Base-by-base conservation (phyloP, 805 yeast species). In the Cyberlindnera petersonii region DNA sequence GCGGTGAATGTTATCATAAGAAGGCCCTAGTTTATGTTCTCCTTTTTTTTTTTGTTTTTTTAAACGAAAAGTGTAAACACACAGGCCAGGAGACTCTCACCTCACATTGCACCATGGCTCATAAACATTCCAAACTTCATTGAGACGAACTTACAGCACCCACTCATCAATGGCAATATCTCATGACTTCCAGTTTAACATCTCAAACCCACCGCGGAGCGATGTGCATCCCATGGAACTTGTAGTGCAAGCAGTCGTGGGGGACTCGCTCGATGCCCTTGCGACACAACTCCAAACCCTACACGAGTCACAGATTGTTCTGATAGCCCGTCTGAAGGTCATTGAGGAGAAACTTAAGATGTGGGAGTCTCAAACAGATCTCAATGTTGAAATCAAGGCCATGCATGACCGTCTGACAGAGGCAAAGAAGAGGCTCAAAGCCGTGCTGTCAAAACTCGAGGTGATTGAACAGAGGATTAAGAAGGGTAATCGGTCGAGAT, bases 161-260 rank as follows among this genome's bases (percentile, higher is more conserved):
- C n/a, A n/a, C n/a, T n/a, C n/a, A n/a, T n/a, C n/a, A n/a, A 42
- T 42, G 46, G 35, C 46, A 8, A 38, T 42, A 11, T 14, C 39
- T 3, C 46, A 42, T 24, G 50, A 48, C 17, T 50, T 50, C 40
- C 48, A 44, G 15, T 50, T 50, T 39, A 36, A 35, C 15, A 26
- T 41, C 3, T 22, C 46, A 3, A 21, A 40, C 6, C 4, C 33
- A 6, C 30, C 28, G 21, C 30, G 24, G 17, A 44, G 26, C 21
- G 70, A 71, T 22, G 62, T 77, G 13, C 83, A 78, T 51, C 81
- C 82, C 0, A 68, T 78, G 31, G 85, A 78, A 44, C 61, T 77
- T 21, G 68, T 77, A 2, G 81, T 78, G 0, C 84, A 78, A 44
- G 60, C 75, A 9, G 54, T 78, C 2, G 52, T 78, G 7, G 77